These are phyloP conservation scores for Coelastrella sp. DNA, from an alignment of 139 green algal genomes.

Conservation along the genomic window DNA sequence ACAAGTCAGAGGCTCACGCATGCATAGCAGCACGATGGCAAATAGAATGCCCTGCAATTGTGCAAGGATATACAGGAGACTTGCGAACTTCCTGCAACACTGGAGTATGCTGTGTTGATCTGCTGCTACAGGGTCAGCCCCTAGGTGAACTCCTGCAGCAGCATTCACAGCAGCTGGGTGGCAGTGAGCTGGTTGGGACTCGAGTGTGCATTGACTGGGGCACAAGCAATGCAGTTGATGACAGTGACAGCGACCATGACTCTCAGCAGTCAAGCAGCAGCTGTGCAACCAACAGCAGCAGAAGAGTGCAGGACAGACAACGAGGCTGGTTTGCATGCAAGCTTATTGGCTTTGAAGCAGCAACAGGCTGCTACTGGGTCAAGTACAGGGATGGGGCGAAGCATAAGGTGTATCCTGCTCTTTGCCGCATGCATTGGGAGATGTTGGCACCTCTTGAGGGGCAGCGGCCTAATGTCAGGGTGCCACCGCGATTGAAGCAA, in stretches of 20 bases:
- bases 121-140: not conserved
- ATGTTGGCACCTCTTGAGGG: not conserved
- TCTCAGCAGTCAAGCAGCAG: not conserved
- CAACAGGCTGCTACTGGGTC: not conserved
- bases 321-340: not conserved
- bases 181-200: not conserved
- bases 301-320: not conserved
- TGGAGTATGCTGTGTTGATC: not conserved
- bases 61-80: not conserved
- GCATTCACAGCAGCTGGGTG: not conserved
- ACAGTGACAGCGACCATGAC: not conserved
- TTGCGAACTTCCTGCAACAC: too few species aligned
- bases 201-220: constrained; percentile 12
- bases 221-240: not conserved
- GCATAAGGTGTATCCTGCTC: not conserved
- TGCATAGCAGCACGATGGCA: too few species aligned
- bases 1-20: too few species aligned
- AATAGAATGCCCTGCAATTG: too few species aligned
- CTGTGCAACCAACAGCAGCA: not conserved
- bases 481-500: not conserved
- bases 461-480: not conserved
- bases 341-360: not conserved
- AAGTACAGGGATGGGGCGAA: not conserved
- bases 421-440: not conserved
- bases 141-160: not conserved